Evolutionary conservation across 768 basidiomycete genomes (phyloP).

Genomic region (Amanita phalloides): DNA sequence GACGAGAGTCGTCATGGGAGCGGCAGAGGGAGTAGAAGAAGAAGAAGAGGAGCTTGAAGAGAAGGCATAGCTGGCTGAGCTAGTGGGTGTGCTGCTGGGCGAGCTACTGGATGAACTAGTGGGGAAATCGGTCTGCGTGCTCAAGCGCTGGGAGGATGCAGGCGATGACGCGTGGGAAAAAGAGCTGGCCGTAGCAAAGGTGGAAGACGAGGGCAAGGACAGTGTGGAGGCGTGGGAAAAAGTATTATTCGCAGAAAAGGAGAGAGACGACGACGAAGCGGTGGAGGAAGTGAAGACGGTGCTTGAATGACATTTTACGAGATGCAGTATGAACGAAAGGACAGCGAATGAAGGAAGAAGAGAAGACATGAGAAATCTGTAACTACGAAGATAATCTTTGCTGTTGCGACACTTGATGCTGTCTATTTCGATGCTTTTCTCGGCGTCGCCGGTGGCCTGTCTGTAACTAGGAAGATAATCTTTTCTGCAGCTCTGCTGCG

Average conservation of each 20-base stretch:
- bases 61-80: not conserved
- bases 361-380: not conserved
- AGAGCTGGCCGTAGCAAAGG: not conserved
- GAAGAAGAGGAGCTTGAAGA: not conserved
- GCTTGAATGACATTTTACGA: not conserved
- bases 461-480: not conserved
- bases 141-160: not conserved
- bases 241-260: not conserved
- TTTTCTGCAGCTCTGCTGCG: not conserved
- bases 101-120: not conserved
- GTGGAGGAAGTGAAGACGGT: not conserved
- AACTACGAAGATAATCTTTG: not conserved
- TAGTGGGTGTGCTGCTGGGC: too few relatives aligned
- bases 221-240: not conserved
- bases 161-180: too few relatives aligned
- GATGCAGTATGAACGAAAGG: not conserved
- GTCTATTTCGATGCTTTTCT: too few relatives aligned
- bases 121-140: not conserved
- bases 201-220: not conserved
- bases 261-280: not conserved
- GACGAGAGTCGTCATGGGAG: not conserved
- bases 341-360: not conserved
- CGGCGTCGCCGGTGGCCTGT: not conserved
- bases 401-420: slow-evolving; percentile 3
- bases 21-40: not conserved